Conservation (phyloP, 129 eudicot species). For the Mikania micrantha region DNA sequence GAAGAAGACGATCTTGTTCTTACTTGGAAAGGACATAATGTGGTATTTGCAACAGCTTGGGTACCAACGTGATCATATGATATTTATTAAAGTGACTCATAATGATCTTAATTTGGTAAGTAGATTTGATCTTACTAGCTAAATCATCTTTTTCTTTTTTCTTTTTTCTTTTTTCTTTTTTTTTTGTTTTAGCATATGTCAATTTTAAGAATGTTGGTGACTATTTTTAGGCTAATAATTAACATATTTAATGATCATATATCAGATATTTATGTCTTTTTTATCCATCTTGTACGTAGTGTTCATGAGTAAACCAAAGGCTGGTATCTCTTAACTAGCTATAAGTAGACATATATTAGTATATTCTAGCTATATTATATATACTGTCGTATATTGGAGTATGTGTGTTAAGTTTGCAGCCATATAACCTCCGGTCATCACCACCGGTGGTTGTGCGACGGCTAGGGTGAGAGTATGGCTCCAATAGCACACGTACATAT, state of each 20-base stretch:
- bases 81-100: slow-evolving; percentile 3
- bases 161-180: not conserved
- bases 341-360: slow-evolving; percentile 6
- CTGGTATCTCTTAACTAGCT: slow-evolving; percentile 9
- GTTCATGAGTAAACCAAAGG: slow-evolving; percentile 21
- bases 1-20: slow-evolving; percentile 90
- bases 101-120: slow-evolving; percentile 8
- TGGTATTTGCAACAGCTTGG: slow-evolving; percentile 92
- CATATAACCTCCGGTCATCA: too few relatives aligned
- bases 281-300: not conserved
- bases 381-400: not conserved
- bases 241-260: slow-evolving; percentile 19
- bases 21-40: slow-evolving; percentile 99
- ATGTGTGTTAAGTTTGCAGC: too few relatives aligned
- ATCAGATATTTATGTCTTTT: not conserved
- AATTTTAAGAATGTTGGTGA: not conserved
- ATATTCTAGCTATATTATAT: not conserved
- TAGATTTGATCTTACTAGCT: slow-evolving; percentile 9
- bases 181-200: slow-evolving; percentile 1
- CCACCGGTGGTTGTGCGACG: too few relatives aligned
- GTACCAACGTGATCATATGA: slow-evolving; percentile 41
- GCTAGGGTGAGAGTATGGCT: too few relatives aligned
- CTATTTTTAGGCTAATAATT: slow-evolving; percentile 23
- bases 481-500: too few relatives aligned
- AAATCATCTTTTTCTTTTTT: not conserved